A percentile compares a stretch with the other conserved stretches of the same genome.
phyloP scores from a whole-genome alignment of 441 rosid genomes.

The Viola pubescens region DNA sequence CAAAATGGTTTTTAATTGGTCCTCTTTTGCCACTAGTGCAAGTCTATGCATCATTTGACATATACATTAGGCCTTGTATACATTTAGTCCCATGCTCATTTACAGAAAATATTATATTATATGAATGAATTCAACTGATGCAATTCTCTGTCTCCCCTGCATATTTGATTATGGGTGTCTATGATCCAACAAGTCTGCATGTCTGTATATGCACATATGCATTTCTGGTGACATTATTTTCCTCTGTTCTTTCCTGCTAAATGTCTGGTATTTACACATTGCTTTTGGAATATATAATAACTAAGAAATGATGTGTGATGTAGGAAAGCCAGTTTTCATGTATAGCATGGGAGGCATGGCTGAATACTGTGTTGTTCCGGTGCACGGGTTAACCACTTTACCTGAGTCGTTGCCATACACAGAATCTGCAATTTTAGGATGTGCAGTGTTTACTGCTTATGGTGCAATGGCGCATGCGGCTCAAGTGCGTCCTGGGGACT shows the following conservation, averaged over 20 bases:
- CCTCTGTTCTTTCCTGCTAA: not conserved
- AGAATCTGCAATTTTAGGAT: conserved; percentile 87
- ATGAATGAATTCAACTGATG: no score
- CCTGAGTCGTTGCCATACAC: conserved; percentile 74
- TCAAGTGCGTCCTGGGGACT: conserved; percentile 82
- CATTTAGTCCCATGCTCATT: no score
- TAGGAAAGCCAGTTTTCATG: conserved; percentile 88
- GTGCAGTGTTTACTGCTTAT: conserved; percentile 96
- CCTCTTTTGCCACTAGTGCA: no score
- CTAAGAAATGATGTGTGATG: conserved; percentile 14
- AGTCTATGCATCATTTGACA: no score
- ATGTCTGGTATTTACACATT: not conserved
- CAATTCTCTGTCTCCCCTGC: no score
- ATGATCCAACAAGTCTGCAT: not conserved
- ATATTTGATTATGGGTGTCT: not conserved
- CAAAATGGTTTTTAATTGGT: no score
- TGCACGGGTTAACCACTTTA: conserved; percentile 49
- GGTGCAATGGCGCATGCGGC: conserved; percentile 99
- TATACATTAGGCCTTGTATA: no score
- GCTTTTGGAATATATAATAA: conserved; percentile 1
- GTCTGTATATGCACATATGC: not conserved
- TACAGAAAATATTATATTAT: no score
- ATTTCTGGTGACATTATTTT: not conserved
- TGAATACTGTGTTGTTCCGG: conserved; percentile 86
- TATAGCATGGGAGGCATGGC: conserved; percentile 99